Evolutionary conservation across 148 eudicot genomes (phyloP), one percentile per base, ranked within the genome.

Genomic region (Fagopyrum esculentum): DNA sequence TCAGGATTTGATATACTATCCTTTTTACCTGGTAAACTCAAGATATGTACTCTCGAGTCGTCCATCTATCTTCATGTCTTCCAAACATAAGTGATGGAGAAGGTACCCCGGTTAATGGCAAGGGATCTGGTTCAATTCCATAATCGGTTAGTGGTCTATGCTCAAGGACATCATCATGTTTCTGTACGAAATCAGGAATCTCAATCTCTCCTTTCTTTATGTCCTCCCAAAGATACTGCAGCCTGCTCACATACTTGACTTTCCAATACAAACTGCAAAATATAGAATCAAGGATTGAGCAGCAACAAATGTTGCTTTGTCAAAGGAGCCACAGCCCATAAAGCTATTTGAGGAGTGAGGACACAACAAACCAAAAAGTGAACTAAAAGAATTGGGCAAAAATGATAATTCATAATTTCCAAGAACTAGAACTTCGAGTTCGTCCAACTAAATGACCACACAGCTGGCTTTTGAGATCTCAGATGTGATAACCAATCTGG

Each of bases 191-290:
- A 26, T 89, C 96, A 1, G 97, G 99, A 75, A 92, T 89, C 83
- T 95, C 99, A 44, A 90, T 59, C 73, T 90, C 89, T 75, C 89
- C 94, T 80, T 90, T 90, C 88, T 86, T 95, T 72, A 95, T 82
- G 76, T 95, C 96, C 45, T 95, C 96, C 99, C 99, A 95, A 15
- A 94, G 92, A 80, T 94, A 92, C 69, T 94, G 96, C 79, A 94
- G 86, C 69, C 98, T 90, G 87, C 97, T 95, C 43, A 92, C 85
- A 46, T 95, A 95, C 87, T 90, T 92, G 80, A 95, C 85, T 82
- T 92, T 95, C 99, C 96, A 92, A 77, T 92, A 95, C 72, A 95
- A 80, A 81, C 99, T 95, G 76, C 63, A 78, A 54, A 71, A 63
- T 48, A 74, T 57, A 57, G 48, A 8, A 43, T 9, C 64, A 59